These are phyloP conservation scores for Tuber calosporum DNA, from an alignment of 495 filamentous ascomycete species.

Conservation along the genomic window DNA sequence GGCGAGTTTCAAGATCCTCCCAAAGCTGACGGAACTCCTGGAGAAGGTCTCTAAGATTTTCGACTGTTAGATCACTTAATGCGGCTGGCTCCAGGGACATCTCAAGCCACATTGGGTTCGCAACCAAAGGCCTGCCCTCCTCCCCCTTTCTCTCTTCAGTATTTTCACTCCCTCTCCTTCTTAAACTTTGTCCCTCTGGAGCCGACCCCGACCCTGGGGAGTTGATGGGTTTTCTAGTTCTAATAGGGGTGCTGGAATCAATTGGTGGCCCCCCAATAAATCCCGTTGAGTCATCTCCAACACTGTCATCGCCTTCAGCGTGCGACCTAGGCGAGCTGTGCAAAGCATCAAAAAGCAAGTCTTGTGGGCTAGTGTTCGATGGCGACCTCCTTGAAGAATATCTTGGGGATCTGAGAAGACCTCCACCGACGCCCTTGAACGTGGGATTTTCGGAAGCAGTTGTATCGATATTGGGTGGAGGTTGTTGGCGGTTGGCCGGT, in stretches of 20 bases:
- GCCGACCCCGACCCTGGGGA: neutral
- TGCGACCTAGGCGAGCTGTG: neutral
- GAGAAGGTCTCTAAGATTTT: neutral
- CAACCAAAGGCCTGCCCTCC: neutral
- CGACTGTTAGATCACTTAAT: neutral
- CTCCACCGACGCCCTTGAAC: neutral
- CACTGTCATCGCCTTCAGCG: neutral
- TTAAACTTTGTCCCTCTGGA: neutral
- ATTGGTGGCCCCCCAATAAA: neutral
- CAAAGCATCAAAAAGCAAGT: neutral
- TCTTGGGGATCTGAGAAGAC: neutral
- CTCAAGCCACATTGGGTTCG: constrained; percentile 1
- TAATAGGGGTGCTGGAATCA: neutral
- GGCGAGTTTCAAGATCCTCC: neutral
- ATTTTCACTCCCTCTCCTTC: neutral
- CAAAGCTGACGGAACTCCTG: neutral
- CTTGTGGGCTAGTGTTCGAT: neutral
- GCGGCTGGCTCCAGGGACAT: neutral
- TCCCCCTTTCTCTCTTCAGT: neutral
- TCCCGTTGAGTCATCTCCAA: neutral
- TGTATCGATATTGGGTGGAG: neutral
- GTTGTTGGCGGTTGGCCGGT: neutral
- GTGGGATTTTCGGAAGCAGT: neutral
- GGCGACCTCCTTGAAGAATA: neutral
- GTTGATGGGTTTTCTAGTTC: neutral